Base-by-base conservation (phyloP, 2,329 filamentous ascomycete species). In the Xylaria polymorpha region DNA sequence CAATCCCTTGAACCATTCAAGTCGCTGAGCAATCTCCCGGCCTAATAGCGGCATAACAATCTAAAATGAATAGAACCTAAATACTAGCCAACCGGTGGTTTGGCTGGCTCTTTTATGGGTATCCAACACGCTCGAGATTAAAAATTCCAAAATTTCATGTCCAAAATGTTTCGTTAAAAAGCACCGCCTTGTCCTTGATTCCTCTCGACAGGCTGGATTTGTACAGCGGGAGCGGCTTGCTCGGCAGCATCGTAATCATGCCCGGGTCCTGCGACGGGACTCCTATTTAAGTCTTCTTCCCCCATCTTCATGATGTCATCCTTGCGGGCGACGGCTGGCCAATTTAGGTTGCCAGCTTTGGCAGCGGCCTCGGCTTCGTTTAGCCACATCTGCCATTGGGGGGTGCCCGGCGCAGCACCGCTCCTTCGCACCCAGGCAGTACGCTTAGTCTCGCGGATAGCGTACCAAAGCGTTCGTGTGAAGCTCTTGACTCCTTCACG, bases 391-490 rank as follows among this genome's bases (percentile, higher is more conserved):
- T 81, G 80, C 87, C 88, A 90, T 67, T 85, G 80, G 0, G 79
- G 74, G 0, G 87, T 88, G 12, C 77, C 76, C 0, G 88, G 87
- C 0, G 86, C 85, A 0, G 85, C 84, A 14, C 85, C 83, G 58
- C 82, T 84, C 48, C 82, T 80, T 66, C 80, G 79, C 2, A 87
- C 84, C 88, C 88, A 90, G 3, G 83, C 83, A 0, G 81, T 85
- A 29, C 80, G 79, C 73, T 82, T 77, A 0, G 87, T 88, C 73
- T 86, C 85, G 14, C 84, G 81, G 56, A 90, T 87, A 1, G 86
- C 87, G 71, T 83, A 87, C 87, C 87, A 90, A 65, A 90, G 77
- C 1, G 85, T 88, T 18, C 85, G 78, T 0, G 87, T 90, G 72
- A 85, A 89, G 64, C 82, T 86, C 8, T 82, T 81, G 14, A 78